Evolutionary conservation across 2,329 filamentous ascomycete species (phyloP), one percentile per base, ranked within the genome.

Genomic region (Blastomyces gilchristii): DNA sequence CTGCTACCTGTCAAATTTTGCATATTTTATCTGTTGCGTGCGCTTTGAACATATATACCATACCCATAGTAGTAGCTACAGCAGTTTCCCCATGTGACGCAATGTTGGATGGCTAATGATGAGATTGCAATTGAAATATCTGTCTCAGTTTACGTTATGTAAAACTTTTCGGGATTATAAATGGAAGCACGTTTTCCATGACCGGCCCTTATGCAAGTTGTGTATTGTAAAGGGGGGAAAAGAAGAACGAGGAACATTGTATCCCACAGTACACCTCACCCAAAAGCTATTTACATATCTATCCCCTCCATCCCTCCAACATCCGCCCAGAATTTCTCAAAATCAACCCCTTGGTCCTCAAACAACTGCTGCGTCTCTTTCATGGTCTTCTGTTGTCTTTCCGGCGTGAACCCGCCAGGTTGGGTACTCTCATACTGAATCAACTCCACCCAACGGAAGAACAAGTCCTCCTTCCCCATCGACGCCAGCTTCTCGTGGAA

Each of bases 381-480:
- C 64, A 90, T 90, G 0, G 89, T 87, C 53, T 80, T 83, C 63
- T 84, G 80, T 75, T 96, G 91, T 70, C 85, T 83, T 71, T 91
- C 88, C 0, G 81, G 78, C 1, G 87, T 89, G 71, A 96, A 95
- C 0, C 89, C 90, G 22, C 87, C 90, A 0, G 91, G 89, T 68
- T 84, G 83, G 45, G 86, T 87, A 52, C 89, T 87, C 76, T 96
- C 91, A 70, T 86, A 95, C 76, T 97, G 91, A 59, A 97, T 86
- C 71, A 95, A 83, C 78, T 97, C 92, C 58, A 96, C 89, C 91
- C 91, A 96, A 62, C 88, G 85, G 78, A 89, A 96, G 78, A 97
- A 97, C 61, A 97, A 75, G 67, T 88, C 86, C 74, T 96, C 92
- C 76, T 96, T 96, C 53, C 88, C 91, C 75, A 94, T 81, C 2